Conservation (phyloP, 306 rosid species). For the Rosa persica region DNA sequence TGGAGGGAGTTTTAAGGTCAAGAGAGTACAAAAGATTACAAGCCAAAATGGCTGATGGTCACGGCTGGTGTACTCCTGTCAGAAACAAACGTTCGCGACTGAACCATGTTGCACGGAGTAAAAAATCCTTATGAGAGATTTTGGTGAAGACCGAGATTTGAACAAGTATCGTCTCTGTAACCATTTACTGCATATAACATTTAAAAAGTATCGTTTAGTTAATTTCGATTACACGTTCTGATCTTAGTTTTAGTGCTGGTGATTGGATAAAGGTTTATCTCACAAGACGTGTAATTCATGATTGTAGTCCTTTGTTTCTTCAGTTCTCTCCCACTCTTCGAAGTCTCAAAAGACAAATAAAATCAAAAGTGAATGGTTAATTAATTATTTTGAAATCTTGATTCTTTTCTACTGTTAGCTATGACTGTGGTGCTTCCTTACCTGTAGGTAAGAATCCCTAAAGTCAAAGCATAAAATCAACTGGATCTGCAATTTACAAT, state of each 20-base stretch:
- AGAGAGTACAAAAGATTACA: constrained; percentile 52
- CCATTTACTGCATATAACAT: background rate
- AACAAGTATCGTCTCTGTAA: background rate
- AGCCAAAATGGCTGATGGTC: constrained; percentile 34
- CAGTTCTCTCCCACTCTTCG: background rate
- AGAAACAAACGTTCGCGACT: constrained; percentile 47
- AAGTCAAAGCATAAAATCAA: background rate
- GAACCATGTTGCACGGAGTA: constrained; percentile 27
- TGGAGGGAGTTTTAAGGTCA: constrained; percentile 56
- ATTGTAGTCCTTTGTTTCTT: background rate
- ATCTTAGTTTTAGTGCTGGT: constrained; percentile 4
- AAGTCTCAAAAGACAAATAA: background rate
- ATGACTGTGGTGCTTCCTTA: background rate
- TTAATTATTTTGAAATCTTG: background rate
- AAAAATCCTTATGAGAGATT: constrained; percentile 20
- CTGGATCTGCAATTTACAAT: background rate
- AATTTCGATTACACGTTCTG: background rate
- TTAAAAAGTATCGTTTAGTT: background rate
- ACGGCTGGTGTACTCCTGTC: constrained; percentile 43
- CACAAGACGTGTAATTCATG: background rate
- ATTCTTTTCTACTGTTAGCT: background rate
- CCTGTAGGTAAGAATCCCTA: background rate
- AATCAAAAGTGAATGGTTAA: background rate
- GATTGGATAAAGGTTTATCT: background rate
- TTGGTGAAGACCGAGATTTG: background rate